Conservation (phyloP, 2,329 filamentous ascomycete species). For the Rutstroemia sp. region DNA sequence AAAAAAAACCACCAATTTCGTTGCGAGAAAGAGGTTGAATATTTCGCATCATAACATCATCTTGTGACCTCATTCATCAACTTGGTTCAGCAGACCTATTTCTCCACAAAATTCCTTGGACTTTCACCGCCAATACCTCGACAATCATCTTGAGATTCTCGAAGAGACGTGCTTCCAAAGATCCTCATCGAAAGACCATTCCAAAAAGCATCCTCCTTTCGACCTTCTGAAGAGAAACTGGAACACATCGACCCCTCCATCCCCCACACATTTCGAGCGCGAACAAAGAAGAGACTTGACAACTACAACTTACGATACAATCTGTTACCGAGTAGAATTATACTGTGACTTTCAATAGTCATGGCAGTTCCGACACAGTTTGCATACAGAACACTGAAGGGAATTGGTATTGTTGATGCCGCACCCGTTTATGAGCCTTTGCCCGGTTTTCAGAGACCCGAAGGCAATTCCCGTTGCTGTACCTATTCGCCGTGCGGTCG, state of each 20-base stretch:
- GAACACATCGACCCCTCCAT: constrained; percentile 10
- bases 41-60: neutral
- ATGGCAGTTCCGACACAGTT: constrained; percentile 93
- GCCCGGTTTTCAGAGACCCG: constrained; percentile 75
- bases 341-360: constrained; percentile 77
- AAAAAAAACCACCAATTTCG: neutral
- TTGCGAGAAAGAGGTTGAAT: neutral
- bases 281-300: constrained; percentile 18
- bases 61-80: neutral
- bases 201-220: neutral
- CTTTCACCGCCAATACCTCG: neutral
- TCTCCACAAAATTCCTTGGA: neutral
- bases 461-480: constrained; percentile 92
- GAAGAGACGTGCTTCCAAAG: neutral
- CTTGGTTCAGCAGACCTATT: neutral
- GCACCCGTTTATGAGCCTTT: constrained; percentile 81
- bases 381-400: constrained; percentile 95
- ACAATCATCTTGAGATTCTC: neutral
- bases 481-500: constrained; percentile 92
- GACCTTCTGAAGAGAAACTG: neutral
- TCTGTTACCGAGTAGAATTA: constrained; percentile 18
- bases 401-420: constrained; percentile 88
- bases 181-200: neutral
- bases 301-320: constrained; percentile 14
- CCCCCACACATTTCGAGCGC: constrained; percentile 2